A percentile compares a stretch with the other conserved stretches of the same genome.
phyloP scores from a whole-genome alignment of 2,329 filamentous ascomycete genomes.

The Botryotinia calthae region DNA sequence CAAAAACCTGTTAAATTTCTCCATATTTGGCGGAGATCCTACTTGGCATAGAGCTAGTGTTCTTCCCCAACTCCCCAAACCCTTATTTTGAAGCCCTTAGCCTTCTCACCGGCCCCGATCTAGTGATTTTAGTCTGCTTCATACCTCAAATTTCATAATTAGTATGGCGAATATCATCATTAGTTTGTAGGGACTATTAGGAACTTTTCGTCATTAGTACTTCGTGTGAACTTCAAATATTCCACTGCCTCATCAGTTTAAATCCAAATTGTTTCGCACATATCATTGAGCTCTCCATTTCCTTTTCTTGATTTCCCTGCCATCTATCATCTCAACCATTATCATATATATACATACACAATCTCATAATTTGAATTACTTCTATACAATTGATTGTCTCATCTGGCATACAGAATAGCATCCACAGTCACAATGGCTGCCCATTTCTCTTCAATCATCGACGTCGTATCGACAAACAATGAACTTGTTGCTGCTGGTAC shows the following conservation, averaged over 20 bases:
- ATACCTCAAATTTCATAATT: not conserved
- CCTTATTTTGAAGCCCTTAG: not conserved
- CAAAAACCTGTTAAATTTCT: not conserved
- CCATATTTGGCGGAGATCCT: not conserved
- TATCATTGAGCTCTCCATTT: not conserved
- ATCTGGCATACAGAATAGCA: not conserved
- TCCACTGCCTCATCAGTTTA: not conserved
- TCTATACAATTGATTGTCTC: not conserved
- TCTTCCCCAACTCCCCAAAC: not conserved
- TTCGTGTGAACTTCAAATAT: not conserved
- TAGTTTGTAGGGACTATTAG: not conserved
- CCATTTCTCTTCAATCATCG: not conserved
- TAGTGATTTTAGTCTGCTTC: not conserved
- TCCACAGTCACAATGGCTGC: slow-evolving; percentile 8
- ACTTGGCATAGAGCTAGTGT: not conserved
- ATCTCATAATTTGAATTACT: not conserved
- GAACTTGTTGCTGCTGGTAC: slow-evolving; percentile 29
- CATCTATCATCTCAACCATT: not conserved
- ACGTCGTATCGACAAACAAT: not conserved
- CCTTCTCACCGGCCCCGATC: not conserved
- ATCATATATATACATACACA: not conserved
- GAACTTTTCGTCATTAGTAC: not conserved
- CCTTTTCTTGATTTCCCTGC: not conserved
- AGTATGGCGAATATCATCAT: not conserved
- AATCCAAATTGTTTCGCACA: not conserved